Evolutionary conservation across 768 basidiomycete species (phyloP), one percentile per base, ranked within the genome.

Genomic region (Pleurotus sapidus): DNA sequence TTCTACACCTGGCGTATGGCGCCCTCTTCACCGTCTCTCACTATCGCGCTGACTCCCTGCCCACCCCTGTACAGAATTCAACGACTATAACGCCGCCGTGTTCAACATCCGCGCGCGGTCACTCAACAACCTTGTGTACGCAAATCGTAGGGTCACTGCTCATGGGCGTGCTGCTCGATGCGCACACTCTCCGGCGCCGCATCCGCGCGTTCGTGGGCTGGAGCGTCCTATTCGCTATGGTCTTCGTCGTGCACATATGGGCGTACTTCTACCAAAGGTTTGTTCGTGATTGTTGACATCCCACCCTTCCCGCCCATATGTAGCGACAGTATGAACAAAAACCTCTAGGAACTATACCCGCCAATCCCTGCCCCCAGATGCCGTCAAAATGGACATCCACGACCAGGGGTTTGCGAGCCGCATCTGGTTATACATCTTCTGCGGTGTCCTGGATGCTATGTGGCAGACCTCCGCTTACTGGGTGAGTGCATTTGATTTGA

Each of bases 381-480:
- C 74, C 1, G 57, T 66, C 24, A 80, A 81, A 61, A 81, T 89
- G 63, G 88, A 90, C 67, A 82, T 89, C 49, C 70, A 68, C 55
- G 82, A 86, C 60, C 59, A 69, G 2, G 71, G 70, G 1, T 93
- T 88, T 64, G 69, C 77, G 6, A 79, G 76, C 46, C 77, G 77
- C 49, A 72, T 85, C 3, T 78, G 79, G 70, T 70, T 93, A 4
- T 91, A 86, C 70, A 81, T 89, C 59, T 81, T 84, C 70, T 88
- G 83, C 60, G 89, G 89, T 17, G 65, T 93, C 11, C 76, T 91
- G 58, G 91, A 93, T 62, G 77, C 91, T 2, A 86, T 90, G 82
- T 93, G 89, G 88, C 91, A 93, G 67, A 90, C 87, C 2, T 84
- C 84, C 0, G 83, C 86, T 5, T 91, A 90, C 68, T 90, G 88